A percentile compares a stretch with the other conserved stretches of the same genome.
Conservation (phyloP, 2,329 filamentous ascomycete genomes). For the Xylaria polymorpha region DNA sequence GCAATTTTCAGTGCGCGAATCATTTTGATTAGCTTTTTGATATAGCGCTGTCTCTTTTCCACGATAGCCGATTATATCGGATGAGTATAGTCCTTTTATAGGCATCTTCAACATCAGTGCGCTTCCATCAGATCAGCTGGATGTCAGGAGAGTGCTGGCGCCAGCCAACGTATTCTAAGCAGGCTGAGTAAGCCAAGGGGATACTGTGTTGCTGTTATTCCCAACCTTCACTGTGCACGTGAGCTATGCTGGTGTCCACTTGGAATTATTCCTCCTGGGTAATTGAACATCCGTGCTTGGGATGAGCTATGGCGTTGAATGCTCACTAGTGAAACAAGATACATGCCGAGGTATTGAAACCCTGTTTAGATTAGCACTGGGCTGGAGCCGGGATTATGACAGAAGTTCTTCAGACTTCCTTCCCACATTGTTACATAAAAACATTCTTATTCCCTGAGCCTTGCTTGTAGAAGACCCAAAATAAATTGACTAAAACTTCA, state of each 20-base stretch:
- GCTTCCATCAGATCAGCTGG: slow-evolving; percentile 8
- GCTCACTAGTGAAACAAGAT: background rate
- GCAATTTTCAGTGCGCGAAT: slow-evolving; percentile 25
- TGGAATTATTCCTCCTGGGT: background rate
- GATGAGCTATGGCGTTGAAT: background rate
- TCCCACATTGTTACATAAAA: background rate
- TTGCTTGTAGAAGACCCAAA: background rate
- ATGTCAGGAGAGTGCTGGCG: slow-evolving; percentile 21
- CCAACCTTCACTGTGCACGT: background rate
- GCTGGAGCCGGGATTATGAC: background rate
- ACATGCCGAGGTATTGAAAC: slow-evolving; percentile 3
- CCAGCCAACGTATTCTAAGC: slow-evolving; percentile 28
- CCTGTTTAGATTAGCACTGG: background rate
- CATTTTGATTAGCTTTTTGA: slow-evolving; percentile 17
- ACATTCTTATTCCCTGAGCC: background rate
- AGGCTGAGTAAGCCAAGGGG: slow-evolving; percentile 19
- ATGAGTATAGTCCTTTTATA: slow-evolving; percentile 18
- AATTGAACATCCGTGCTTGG: background rate
- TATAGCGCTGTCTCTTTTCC: background rate
- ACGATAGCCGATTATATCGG: background rate
- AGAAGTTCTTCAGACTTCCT: background rate
- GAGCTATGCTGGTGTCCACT: background rate
- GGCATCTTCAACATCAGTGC: background rate
- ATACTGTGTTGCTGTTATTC: slow-evolving; percentile 2
- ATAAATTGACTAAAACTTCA: slow-evolving; percentile 8